These are phyloP conservation scores for Salix exigua DNA, from an alignment of 345 rosid genomes.

Conservation along the genomic window DNA sequence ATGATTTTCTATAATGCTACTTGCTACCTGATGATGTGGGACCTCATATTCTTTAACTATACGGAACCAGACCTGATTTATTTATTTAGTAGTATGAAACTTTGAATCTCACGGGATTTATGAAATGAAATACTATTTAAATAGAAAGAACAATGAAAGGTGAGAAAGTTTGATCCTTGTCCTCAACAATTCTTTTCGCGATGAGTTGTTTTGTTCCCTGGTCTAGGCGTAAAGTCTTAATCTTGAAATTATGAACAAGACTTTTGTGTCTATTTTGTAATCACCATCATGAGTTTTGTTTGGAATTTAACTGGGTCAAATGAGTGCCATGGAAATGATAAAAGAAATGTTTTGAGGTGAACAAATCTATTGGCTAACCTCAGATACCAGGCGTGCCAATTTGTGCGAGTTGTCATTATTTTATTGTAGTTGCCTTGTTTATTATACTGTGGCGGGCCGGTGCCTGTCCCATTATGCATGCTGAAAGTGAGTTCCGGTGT, in stretches of 20 bases:
- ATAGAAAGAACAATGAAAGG: not conserved
- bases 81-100: not conserved
- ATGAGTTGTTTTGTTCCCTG: not conserved
- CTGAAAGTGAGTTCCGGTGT: not conserved
- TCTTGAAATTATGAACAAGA: not conserved
- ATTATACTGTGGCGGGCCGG: constrained; percentile 5
- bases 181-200: not conserved
- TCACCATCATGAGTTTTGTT: not conserved
- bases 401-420: not conserved
- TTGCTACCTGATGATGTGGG: not conserved
- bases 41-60: not conserved
- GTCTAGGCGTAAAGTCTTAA: not conserved
- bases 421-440: not conserved
- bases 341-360: not conserved
- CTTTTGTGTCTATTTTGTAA: not conserved
- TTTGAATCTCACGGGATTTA: not conserved
- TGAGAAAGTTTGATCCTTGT: not conserved
- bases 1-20: not conserved
- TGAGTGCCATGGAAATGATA: not conserved
- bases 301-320: not conserved
- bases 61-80: not conserved
- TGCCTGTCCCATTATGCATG: not conserved
- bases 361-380: not conserved
- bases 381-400: not conserved
- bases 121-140: no score